Percentiles rank a stretch among this genome's conserved stretches.
These are phyloP conservation scores for Bruguiera gymnorhiza DNA, from an alignment of 345 rosid species.

Conservation along the genomic window DNA sequence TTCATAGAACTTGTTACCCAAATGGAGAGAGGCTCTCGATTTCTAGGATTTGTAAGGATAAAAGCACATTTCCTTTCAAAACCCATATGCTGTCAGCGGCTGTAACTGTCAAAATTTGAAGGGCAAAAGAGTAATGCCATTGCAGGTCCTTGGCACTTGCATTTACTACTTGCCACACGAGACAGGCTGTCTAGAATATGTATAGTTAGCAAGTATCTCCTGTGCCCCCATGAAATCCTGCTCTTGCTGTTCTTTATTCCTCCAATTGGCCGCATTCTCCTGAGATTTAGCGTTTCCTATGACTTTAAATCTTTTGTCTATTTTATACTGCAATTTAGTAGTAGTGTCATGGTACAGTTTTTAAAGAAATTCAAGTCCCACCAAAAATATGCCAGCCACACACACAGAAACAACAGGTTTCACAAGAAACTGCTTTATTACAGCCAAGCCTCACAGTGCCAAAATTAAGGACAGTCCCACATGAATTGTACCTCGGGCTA, in stretches of 20 bases:
- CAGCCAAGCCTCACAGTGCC: no score
- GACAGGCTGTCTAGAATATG: slow-evolving; percentile 16
- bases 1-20: no score
- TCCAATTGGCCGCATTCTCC: not conserved
- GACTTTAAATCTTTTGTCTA: not conserved
- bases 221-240: not conserved
- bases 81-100: not conserved
- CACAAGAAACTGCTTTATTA: no score
- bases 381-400: not conserved
- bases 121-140: slow-evolving; percentile 12
- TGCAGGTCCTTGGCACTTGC: slow-evolving; percentile 11
- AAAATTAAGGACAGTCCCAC: no score
- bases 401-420: no score
- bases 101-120: not conserved
- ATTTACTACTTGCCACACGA: not conserved
- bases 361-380: not conserved
- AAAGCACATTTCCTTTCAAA: not conserved
- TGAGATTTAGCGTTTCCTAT: not conserved
- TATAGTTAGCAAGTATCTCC: not conserved
- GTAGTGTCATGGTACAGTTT: not conserved
- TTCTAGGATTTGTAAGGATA: not conserved
- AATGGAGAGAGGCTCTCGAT: no score
- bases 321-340: not conserved
- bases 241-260: not conserved
- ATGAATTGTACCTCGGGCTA: no score